Evolutionary conservation across 352 stramenopile species (phyloP).

Genomic region (Phytopythium delawarense): DNA sequence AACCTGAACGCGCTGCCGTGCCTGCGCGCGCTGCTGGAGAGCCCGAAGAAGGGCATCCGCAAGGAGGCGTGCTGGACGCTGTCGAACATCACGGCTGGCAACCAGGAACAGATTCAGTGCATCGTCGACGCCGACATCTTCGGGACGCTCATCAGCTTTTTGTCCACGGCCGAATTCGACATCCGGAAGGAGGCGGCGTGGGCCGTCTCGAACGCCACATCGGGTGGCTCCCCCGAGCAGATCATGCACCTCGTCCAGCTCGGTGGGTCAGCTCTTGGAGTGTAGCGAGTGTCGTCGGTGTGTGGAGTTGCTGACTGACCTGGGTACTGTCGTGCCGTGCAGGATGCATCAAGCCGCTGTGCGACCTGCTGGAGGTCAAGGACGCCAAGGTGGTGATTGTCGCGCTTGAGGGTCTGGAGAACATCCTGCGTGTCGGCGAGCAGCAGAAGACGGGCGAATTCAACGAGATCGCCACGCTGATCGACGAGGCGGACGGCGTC

Average conservation of each 20-base stretch:
- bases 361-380: constrained; percentile 94
- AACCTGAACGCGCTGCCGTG: constrained; percentile 97
- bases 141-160: constrained; percentile 94
- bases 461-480: constrained; percentile 94
- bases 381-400: constrained; percentile 99
- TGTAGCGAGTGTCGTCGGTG: not conserved
- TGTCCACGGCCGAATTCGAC: constrained; percentile 97
- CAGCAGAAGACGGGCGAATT: constrained; percentile 67
- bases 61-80: constrained; percentile 99
- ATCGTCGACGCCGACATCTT: constrained; percentile 98
- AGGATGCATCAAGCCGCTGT: constrained; percentile 97
- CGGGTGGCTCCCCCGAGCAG: constrained; percentile 90
- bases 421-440: constrained; percentile 95
- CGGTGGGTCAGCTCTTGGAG: constrained; percentile 36
- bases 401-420: constrained; percentile 98
- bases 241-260: constrained; percentile 97
- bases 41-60: constrained; percentile 97
- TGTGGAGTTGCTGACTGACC: constrained; percentile 2
- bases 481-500: constrained; percentile 96
- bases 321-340: constrained; percentile 5
- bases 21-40: constrained; percentile 92
- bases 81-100: constrained; percentile 99
- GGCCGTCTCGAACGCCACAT: constrained; percentile 99
- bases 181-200: constrained; percentile 98
- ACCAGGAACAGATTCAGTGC: constrained; percentile 98